These are phyloP conservation scores for Tylopilus felleus DNA, from an alignment of 768 basidiomycete species.

Conservation along the genomic window DNA sequence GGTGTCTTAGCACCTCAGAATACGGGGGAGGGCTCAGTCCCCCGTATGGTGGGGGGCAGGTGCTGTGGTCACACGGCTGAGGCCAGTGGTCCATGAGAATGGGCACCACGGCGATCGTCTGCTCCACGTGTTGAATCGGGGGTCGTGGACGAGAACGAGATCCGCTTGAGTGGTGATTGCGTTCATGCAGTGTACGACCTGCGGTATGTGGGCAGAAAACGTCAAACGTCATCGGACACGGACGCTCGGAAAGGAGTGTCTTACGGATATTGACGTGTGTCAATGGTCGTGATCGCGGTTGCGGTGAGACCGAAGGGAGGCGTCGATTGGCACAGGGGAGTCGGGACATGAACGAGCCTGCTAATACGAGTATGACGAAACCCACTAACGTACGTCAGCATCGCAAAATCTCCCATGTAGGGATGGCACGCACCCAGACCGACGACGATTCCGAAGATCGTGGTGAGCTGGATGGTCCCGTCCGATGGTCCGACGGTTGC, in stretches of 20 bases:
- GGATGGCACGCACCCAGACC: constrained; percentile 12
- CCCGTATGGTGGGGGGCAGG: constrained; percentile 7
- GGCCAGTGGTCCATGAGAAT: neutral
- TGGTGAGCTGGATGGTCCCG: constrained; percentile 7
- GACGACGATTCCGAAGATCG: constrained; percentile 12
- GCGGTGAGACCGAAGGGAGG: neutral
- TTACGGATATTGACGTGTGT: neutral
- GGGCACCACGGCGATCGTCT: neutral
- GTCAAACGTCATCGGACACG: neutral
- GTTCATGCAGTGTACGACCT: neutral
- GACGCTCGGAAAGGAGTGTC: neutral
- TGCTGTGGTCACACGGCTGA: neutral
- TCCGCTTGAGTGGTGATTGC: too few relatives aligned
- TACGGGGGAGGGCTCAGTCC: constrained; percentile 16
- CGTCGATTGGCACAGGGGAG: neutral
- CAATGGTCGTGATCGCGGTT: neutral
- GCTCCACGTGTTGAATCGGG: constrained; percentile 4
- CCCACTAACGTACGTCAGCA: constrained; percentile 2
- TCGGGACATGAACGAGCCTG: constrained; percentile 2
- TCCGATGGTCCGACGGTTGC: neutral
- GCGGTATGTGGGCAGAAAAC: neutral
- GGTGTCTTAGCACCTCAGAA: neutral
- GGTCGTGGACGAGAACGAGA: neutral
- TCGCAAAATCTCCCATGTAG: neutral
- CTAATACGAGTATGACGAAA: constrained; percentile 13